Conservation (phyloP, 352 stramenopile genomes). For the Phytophthora aleatoria region DNA sequence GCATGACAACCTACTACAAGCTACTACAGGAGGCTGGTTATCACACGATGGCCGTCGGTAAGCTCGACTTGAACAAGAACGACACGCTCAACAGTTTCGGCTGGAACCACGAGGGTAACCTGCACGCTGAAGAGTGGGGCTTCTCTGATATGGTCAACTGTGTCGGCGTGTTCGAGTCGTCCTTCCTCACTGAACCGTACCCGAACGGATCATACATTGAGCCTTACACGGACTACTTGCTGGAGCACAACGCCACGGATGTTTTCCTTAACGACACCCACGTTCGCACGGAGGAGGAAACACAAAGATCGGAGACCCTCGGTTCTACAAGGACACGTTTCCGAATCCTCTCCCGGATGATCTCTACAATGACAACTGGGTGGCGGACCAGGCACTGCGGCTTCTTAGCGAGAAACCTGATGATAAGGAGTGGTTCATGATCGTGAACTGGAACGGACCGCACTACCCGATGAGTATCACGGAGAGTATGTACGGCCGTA, state of each 20-base stretch:
- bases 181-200: slow-evolving; percentile 17
- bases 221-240: slow-evolving; percentile 39
- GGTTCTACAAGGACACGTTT: slow-evolving; percentile 36
- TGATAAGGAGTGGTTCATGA: slow-evolving; percentile 39
- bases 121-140: slow-evolving; percentile 32
- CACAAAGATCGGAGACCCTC: slow-evolving; percentile 28
- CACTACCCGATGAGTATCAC: slow-evolving; percentile 44
- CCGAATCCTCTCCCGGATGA: slow-evolving; percentile 33
- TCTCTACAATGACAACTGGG: slow-evolving; percentile 41
- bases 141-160: slow-evolving; percentile 45
- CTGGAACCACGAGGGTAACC: slow-evolving; percentile 26
- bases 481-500: slow-evolving; percentile 35
- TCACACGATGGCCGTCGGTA: slow-evolving; percentile 41
- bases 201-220: slow-evolving; percentile 38
- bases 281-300: slow-evolving; percentile 25
- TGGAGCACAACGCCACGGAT: slow-evolving; percentile 31
- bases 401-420: slow-evolving; percentile 25
- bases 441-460: slow-evolving; percentile 46
- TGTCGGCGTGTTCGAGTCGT: slow-evolving; percentile 38
- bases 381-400: slow-evolving; percentile 29
- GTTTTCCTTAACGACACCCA: slow-evolving; percentile 32
- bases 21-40: slow-evolving; percentile 38
- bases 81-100: slow-evolving; percentile 42
- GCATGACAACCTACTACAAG: slow-evolving; percentile 43
- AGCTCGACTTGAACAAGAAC: slow-evolving; percentile 43